phyloP scores from a whole-genome alignment of 257 asterid genomes.

The Solanum tarijense region DNA sequence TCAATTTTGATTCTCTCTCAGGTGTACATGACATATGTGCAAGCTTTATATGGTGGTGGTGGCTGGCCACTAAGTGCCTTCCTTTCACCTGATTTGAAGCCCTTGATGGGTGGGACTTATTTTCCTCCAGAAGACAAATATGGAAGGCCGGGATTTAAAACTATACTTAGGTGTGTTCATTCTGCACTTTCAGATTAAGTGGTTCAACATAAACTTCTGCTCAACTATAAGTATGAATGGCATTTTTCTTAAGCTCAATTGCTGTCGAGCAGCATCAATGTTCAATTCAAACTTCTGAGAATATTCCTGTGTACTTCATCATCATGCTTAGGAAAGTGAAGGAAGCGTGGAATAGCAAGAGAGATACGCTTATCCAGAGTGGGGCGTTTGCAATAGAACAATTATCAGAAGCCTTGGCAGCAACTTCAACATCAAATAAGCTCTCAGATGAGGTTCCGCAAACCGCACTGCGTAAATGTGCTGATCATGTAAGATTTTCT shows the following conservation, averaged over 20 bases:
- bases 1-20: slow-evolving; percentile 8
- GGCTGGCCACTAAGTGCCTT: slow-evolving; percentile 95
- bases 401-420: slow-evolving; percentile 69
- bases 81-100: slow-evolving; percentile 90
- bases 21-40: slow-evolving; percentile 98
- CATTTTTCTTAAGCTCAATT: not conserved
- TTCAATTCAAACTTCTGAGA: not conserved
- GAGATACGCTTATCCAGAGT: slow-evolving; percentile 47
- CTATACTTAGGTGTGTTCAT: slow-evolving; percentile 57
- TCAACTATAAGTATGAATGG: not conserved
- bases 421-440: slow-evolving; percentile 47
- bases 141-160: slow-evolving; percentile 95
- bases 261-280: not conserved
- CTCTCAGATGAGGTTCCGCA: slow-evolving; percentile 57
- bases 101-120: slow-evolving; percentile 97
- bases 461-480: slow-evolving; percentile 56
- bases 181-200: not conserved
- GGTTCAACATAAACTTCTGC: not conserved
- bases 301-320: not conserved
- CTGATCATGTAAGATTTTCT: slow-evolving; percentile 50
- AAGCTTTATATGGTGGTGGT: slow-evolving; percentile 88
- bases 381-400: slow-evolving; percentile 85
- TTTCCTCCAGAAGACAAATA: slow-evolving; percentile 89
- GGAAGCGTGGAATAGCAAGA: slow-evolving; percentile 87
- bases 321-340: slow-evolving; percentile 62